Evolutionary conservation across 768 basidiomycete species (phyloP).

Genomic region (Melanogaster broomeanus): DNA sequence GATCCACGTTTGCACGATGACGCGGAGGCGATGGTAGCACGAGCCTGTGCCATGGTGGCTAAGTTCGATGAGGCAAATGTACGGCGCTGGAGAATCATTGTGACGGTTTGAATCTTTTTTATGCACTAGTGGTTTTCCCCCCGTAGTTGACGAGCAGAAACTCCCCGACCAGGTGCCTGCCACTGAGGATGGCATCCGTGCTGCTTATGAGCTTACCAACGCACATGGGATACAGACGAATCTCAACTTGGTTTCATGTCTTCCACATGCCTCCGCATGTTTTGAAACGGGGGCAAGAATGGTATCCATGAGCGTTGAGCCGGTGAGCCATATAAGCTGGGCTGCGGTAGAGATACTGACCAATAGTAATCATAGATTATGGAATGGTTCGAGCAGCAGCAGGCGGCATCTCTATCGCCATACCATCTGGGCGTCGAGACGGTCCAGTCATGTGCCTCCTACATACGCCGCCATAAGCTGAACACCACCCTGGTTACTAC

Average conservation of each 20-base stretch:
- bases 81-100: constrained; percentile 40
- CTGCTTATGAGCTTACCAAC: constrained; percentile 42
- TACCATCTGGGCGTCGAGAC: constrained; percentile 47
- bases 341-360: constrained; percentile 1
- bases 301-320: constrained; percentile 50
- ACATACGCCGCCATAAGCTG: constrained; percentile 42
- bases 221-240: constrained; percentile 48
- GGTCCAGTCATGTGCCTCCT: constrained; percentile 47
- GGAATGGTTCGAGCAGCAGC: constrained; percentile 41
- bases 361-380: constrained; percentile 37
- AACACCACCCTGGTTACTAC: constrained; percentile 43
- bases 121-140: not conserved
- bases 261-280: constrained; percentile 59
- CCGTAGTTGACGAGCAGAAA: not conserved
- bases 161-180: constrained; percentile 51
- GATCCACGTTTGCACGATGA: constrained; percentile 49
- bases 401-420: not conserved
- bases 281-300: constrained; percentile 49
- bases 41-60: constrained; percentile 42
- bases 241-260: constrained; percentile 50
- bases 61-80: constrained; percentile 45
- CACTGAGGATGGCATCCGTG: constrained; percentile 52
- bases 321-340: constrained; percentile 39
- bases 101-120: constrained; percentile 45
- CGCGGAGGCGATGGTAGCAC: constrained; percentile 38